Conservation (phyloP, 1,284 basidiomycete genomes). For the Ustilago bromivora region DNA sequence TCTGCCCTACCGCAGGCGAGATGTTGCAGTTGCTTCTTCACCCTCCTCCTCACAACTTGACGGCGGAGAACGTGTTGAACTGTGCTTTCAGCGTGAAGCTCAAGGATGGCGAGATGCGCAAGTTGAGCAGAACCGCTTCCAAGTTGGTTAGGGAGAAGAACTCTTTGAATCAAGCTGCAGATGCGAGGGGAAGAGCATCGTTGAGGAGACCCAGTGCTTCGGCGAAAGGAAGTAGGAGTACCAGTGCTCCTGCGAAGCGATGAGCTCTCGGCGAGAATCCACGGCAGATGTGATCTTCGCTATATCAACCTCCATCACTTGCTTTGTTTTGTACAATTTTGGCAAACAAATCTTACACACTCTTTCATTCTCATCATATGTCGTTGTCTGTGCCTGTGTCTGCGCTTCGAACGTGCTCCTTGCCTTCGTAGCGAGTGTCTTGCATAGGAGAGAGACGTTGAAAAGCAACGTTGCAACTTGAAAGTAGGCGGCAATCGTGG, state of each 20-base stretch:
- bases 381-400: neutral
- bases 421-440: too few relatives aligned
- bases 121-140: conserved; percentile 72
- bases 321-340: neutral
- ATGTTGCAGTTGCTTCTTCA: conserved; percentile 74
- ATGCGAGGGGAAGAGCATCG: conserved; percentile 26
- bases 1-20: conserved; percentile 72
- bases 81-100: conserved; percentile 78
- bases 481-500: too few relatives aligned
- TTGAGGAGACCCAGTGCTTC: conserved; percentile 7
- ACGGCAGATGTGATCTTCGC: neutral
- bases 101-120: conserved; percentile 84
- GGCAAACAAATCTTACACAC: neutral
- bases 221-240: conserved; percentile 22
- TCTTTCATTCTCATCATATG: neutral
- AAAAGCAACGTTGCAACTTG: too few relatives aligned
- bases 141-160: conserved; percentile 59
- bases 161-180: conserved; percentile 36
- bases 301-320: neutral
- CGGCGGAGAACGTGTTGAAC: conserved; percentile 74
- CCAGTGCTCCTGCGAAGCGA: conserved; percentile 34
- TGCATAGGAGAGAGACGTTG: too few relatives aligned
- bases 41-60: conserved; percentile 71
- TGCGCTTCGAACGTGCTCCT: too few relatives aligned
- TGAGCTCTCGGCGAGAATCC: neutral